Evolutionary conservation across 108 stramenopile genomes (phyloP).

Genomic region (Ochromonas danica): DNA sequence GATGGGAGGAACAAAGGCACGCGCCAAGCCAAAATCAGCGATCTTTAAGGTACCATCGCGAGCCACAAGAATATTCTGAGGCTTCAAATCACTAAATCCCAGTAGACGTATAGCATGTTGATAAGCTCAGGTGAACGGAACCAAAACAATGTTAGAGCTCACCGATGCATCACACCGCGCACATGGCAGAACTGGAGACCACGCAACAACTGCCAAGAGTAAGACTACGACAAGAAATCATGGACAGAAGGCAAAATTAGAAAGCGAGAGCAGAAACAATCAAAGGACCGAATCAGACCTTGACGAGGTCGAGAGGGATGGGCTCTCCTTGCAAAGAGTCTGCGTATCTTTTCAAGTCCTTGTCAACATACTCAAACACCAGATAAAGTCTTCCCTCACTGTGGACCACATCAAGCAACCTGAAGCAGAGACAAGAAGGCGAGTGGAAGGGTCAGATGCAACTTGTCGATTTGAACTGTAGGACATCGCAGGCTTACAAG

Average conservation of each 20-base stretch:
- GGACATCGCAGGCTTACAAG: constrained; percentile 49
- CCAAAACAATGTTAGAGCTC: background rate
- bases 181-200: constrained; percentile 94
- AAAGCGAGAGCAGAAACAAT: background rate
- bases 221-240: constrained; percentile 38
- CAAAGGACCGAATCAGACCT: constrained; percentile 36
- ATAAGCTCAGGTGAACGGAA: no score
- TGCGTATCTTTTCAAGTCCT: constrained; percentile 91
- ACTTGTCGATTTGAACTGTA: background rate
- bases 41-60: constrained; percentile 84
- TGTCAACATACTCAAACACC: constrained; percentile 87
- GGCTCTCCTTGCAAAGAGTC: constrained; percentile 70
- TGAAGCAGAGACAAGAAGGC: background rate
- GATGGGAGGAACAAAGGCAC: constrained; percentile 76
- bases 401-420: constrained; percentile 58
- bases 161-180: constrained; percentile 89
- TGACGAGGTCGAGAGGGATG: constrained; percentile 64
- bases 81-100: constrained; percentile 73
- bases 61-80: constrained; percentile 88
- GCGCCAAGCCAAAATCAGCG: constrained; percentile 86
- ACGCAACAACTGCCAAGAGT: constrained; percentile 75
- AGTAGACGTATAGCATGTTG: no score
- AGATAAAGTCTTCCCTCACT: constrained; percentile 76
- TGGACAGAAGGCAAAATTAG: background rate
- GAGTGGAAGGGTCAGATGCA: background rate